Base-by-base conservation (phyloP, 495 filamentous ascomycete species). In the Oleoguttula mirabilis region DNA sequence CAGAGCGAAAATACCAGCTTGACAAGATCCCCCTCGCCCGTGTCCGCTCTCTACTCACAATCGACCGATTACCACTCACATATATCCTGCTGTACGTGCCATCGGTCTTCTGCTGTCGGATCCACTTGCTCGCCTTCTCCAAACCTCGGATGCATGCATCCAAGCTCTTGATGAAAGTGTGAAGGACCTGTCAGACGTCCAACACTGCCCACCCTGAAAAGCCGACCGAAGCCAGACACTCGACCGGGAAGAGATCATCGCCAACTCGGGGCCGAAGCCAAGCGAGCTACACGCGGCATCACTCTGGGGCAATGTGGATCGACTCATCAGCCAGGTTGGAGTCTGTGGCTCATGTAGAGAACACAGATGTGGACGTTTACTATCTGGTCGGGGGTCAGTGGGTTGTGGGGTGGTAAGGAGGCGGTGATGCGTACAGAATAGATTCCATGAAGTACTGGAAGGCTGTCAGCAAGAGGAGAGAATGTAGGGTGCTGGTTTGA, bases 341-440 rank as follows among this genome's bases (percentile, higher is more conserved):
- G 36, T 47, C 36, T 47, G 44, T 47, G 37, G 44, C 44, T 47
- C 37, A 16, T 47, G 36, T 47, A 36, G 30, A 41, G 37, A 47
- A 47, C 44, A 47, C 44, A 47, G 44, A 33, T 41, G 44, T 21
- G 44, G 44, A 47, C 40, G 40, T 43, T 35, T 43, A 43, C 40
- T 47, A 10, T 43, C 8, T 10, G 21, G 5, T 8, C 15, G 12
- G 36, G 7, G 16, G 36, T 39, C 21, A 39, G 36, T 44, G n/a
- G n/a, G n/a, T n/a, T n/a, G n/a, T n/a, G n/a, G n/a, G n/a, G n/a
- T n/a, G n/a, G n/a, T n/a, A n/a, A n/a, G n/a, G n/a, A n/a, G n/a
- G n/a, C n/a, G n/a, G n/a, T n/a, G n/a, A n/a, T n/a, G n/a, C n/a
- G n/a, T n/a, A n/a, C n/a, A 45, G 42, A 45, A 45, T n/a, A 20